phyloP scores from a whole-genome alignment of 23 red algal genomes.

The Cyanidium caldarium region DNA sequence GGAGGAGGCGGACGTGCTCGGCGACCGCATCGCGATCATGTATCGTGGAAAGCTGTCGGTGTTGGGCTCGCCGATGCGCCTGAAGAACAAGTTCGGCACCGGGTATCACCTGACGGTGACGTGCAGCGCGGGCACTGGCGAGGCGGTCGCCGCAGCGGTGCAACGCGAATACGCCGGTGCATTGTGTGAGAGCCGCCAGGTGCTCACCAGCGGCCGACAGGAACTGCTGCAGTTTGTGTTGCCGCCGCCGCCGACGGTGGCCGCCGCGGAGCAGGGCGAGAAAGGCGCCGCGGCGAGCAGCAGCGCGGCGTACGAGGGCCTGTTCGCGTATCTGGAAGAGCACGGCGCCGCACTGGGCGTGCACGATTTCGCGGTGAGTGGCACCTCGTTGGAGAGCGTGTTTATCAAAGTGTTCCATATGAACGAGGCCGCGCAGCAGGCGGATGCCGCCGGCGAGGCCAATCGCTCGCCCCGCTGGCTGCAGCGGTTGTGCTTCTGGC shows the following conservation, averaged over 20 bases:
- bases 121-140: background rate
- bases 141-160: background rate
- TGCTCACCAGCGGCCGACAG: background rate
- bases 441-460: background rate
- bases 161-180: background rate
- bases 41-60: conserved; percentile 49
- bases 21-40: conserved; percentile 76
- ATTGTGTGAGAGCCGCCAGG: background rate
- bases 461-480: no score
- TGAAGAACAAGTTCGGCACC: conserved; percentile 77
- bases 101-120: conserved; percentile 37
- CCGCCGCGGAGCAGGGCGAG: background rate
- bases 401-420: background rate
- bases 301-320: background rate
- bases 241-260: background rate
- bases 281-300: background rate
- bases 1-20: conserved; percentile 77
- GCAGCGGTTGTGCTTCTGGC: no score
- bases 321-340: background rate
- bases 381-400: conserved; percentile 4
- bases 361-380: background rate
- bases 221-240: background rate
- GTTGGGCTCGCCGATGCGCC: conserved; percentile 54
- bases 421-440: background rate
- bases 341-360: background rate